Conservation (phyloP, 768 basidiomycete species). For the Tulasnella calospora region DNA sequence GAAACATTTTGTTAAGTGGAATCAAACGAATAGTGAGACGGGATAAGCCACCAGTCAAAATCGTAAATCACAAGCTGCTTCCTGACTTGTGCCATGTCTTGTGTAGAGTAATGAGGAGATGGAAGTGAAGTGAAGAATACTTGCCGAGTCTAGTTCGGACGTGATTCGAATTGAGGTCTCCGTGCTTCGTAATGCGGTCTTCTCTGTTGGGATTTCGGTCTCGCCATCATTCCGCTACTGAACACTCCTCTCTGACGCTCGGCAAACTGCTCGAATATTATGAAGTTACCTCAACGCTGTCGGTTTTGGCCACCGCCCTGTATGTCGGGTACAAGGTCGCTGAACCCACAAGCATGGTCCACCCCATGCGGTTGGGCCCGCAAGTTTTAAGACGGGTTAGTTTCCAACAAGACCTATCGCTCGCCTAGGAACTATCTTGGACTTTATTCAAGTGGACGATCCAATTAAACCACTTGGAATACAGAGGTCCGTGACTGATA, state of each 20-base stretch:
- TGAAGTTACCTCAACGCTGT: slow-evolving; percentile 13
- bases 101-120: neutral
- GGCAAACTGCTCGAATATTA: slow-evolving; percentile 13
- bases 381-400: slow-evolving; percentile 53
- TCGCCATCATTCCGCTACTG: neutral
- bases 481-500: slow-evolving; percentile 50
- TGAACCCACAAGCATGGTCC: slow-evolving; percentile 51
- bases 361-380: slow-evolving; percentile 87
- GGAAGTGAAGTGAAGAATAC: neutral
- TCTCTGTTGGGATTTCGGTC: neutral
- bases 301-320: slow-evolving; percentile 51
- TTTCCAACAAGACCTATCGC: slow-evolving; percentile 69
- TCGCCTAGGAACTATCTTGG: slow-evolving; percentile 60
- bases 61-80: slow-evolving; percentile 85
- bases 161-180: neutral
- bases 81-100: slow-evolving; percentile 24
- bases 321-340: slow-evolving; percentile 22
- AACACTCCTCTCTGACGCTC: slow-evolving; percentile 3
- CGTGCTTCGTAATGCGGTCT: neutral
- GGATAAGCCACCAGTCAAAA: slow-evolving; percentile 77
- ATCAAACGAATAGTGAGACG: neutral
- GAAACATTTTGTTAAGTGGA: neutral
- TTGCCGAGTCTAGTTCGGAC: neutral
- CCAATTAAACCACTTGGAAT: slow-evolving; percentile 72
- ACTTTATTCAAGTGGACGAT: slow-evolving; percentile 64